Conservation (phyloP, 805 yeast species). For the Ogataea pilisensis region DNA sequence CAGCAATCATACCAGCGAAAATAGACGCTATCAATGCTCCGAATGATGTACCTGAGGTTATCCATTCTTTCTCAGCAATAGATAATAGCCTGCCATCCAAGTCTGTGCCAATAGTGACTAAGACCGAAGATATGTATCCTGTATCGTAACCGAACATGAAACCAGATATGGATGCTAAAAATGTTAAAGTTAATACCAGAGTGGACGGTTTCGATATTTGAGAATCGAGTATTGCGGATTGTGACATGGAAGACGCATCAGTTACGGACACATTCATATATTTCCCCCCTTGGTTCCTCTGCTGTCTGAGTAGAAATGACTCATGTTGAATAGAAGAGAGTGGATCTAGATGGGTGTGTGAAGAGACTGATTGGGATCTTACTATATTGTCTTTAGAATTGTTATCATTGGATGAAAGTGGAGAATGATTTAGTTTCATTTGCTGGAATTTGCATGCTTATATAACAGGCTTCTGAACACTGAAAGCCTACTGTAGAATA, state of each 20-base stretch:
- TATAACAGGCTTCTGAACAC: no score
- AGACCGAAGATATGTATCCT: slow-evolving; percentile 54
- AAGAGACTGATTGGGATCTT: not conserved
- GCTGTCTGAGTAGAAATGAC: not conserved
- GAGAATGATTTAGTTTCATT: no score
- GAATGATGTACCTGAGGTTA: slow-evolving; percentile 51
- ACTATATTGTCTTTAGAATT: not conserved
- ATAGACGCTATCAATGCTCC: slow-evolving; percentile 52
- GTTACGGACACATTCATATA: not conserved
- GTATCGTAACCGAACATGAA: slow-evolving; percentile 62
- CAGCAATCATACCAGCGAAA: slow-evolving; percentile 46
- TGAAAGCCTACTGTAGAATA: no score
- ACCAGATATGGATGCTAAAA: slow-evolving; percentile 51
- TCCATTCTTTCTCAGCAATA: slow-evolving; percentile 44
- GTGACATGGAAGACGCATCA: not conserved
- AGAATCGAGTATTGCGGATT: not conserved
- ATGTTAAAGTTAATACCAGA: slow-evolving; percentile 41
- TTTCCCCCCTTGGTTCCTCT: not conserved
- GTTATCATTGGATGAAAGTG: not conserved
- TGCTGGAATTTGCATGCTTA: no score
- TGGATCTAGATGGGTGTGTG: not conserved
- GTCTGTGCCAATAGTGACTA: slow-evolving; percentile 49
- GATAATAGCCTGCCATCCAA: slow-evolving; percentile 33
- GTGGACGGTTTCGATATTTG: slow-evolving; percentile 30
- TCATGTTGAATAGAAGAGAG: not conserved